These are phyloP conservation scores for Hamamelis virginiana DNA, from an alignment of 164 flowering plant species.

Conservation along the genomic window DNA sequence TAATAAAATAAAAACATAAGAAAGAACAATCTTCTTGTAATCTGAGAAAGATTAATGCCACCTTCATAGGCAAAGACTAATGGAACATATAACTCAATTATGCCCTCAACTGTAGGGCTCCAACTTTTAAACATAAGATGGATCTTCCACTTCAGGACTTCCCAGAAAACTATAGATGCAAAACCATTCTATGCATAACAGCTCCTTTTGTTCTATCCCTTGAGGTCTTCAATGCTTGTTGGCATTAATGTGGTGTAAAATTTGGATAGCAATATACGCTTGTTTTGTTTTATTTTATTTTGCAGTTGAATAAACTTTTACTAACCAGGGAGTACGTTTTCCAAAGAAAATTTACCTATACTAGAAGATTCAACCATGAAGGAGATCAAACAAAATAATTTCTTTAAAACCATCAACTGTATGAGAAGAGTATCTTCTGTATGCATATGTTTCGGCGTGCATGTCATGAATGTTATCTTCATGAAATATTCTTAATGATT, in stretches of 20 bases:
- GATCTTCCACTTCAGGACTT: no score
- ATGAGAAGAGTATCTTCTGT: background rate
- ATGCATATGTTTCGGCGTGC: background rate
- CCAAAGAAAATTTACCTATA: background rate
- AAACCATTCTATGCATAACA: background rate
- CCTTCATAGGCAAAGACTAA: background rate
- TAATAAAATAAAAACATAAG: background rate
- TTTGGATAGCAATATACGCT: no score
- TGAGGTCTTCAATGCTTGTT: background rate
- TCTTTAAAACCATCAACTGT: background rate
- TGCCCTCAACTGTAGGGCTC: background rate
- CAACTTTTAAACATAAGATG: background rate
- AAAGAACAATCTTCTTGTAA: background rate
- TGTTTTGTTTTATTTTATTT: background rate
- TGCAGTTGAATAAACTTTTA: background rate
- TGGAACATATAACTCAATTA: background rate
- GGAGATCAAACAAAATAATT: background rate
- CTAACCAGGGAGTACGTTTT: background rate
- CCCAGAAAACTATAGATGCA: no score
- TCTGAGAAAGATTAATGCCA: background rate
- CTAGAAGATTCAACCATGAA: background rate
- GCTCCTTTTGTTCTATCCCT: background rate
- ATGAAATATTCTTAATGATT: background rate
- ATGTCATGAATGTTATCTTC: background rate
- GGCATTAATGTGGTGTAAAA: no score